Base-by-base conservation (phyloP, 2,329 filamentous ascomycete genomes). In the Nothomitra cinnamomea region DNA sequence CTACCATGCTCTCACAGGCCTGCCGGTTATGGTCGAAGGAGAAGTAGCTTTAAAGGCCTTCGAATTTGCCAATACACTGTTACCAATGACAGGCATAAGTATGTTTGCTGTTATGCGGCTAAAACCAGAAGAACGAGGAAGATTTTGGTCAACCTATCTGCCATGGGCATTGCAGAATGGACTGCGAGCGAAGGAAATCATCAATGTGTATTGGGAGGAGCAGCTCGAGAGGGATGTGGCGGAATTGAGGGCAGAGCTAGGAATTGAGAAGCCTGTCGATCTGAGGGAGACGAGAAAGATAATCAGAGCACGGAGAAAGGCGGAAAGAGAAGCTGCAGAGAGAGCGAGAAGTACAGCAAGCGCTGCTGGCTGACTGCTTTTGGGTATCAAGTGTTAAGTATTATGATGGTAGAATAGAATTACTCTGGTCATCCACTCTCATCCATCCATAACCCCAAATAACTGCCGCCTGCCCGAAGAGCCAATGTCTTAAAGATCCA, bases 141-240 rank as follows among this genome's bases (percentile, higher is more conserved):
- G 83, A 54, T 92, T 96, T 63, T 83, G 77, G 62, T 67, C 70
- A 3, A 80, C 80, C 1, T 94, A 95, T 67, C 70, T 90, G 52
- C 92, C 92, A 0, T 98, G 92, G 92, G 92, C 92, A 36, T 68
- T 95, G 45, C 72, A 78, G 53, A 96, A 94, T 66, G 92, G 92
- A 13, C 66, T 87, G 58, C 70, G 77, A 54, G 77, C 80, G 49
- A 79, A 84, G 61, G 86, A 94, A 63, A 73, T 96, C 35, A 89
- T 98, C 59, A 95, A 95, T 66, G 82, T 98, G 1, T 98, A 95
- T 65, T 98, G 92, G 92, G 92, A 98, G 69, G 87, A 96, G 72
- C 78, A 90, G 70, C 69, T 98, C 59, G 83, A 89, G 70, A 85
- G 80, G 55, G 83, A 94, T 66, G 86, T 94, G 24, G 75, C 79